Percentiles rank a stretch among this genome's conserved stretches.
phyloP scores from a whole-genome alignment of 192 early-diverging fungal genomes.

The Endogone sp. region DNA sequence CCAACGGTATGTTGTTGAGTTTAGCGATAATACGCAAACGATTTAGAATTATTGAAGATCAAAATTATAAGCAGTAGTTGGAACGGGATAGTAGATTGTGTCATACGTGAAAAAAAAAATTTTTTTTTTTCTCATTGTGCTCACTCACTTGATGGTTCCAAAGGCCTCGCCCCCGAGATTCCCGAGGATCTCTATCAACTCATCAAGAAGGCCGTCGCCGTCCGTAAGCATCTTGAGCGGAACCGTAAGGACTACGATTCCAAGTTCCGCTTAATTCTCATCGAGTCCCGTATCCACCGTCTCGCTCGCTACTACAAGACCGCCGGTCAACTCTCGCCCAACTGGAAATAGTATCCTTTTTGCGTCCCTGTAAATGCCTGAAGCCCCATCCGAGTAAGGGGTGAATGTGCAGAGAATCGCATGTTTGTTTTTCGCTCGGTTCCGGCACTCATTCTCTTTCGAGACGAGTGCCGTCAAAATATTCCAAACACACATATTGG shows the following conservation, averaged over 20 bases:
- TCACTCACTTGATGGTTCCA: conserved; percentile 12
- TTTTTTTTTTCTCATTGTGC: not conserved
- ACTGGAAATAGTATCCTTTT: conserved; percentile 94
- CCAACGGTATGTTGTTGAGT: conserved; percentile 63
- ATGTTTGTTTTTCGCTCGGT: too few relatives aligned
- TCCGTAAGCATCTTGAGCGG: conserved; percentile 98
- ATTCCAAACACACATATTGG: conserved; percentile 23
- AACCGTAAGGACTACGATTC: conserved; percentile 98
- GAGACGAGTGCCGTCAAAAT: conserved; percentile 1
- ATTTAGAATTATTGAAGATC: too few relatives aligned
- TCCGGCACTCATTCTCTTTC: too few relatives aligned
- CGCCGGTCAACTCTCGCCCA: conserved; percentile 90
- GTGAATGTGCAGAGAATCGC: conserved; percentile 9
- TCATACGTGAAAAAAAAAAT: too few relatives aligned
- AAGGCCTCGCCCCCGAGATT: conserved; percentile 80
- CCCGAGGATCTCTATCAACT: conserved; percentile 99
- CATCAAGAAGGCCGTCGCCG: conserved; percentile 99
- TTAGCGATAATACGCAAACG: too few relatives aligned
- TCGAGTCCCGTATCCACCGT: conserved; percentile 98
- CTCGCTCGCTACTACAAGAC: conserved; percentile 99
- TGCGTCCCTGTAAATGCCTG: conserved; percentile 10
- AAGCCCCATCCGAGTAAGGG: conserved; percentile 17
- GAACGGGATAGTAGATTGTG: too few relatives aligned
- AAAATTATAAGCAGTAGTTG: too few relatives aligned
- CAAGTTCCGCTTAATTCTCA: conserved; percentile 97